A percentile compares a stretch with the other conserved stretches of the same genome.
These are phyloP conservation scores for Botrytis cinerea DNA, from an alignment of 2,329 filamentous ascomycete species.

Conservation along the genomic window DNA sequence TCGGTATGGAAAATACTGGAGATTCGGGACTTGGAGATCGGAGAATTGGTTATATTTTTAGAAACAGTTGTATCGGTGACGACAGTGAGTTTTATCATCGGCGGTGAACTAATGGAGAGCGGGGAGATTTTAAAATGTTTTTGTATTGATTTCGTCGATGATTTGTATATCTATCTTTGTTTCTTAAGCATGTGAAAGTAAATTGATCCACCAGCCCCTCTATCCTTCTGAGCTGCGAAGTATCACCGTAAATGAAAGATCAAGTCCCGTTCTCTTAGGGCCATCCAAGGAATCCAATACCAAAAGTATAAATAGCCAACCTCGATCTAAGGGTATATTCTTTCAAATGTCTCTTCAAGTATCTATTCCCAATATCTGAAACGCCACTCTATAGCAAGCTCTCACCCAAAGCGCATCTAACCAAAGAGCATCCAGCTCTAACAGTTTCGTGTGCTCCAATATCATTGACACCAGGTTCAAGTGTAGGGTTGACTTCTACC, in stretches of 20 bases:
- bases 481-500: slow-evolving; percentile 77
- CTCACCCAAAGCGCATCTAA: slow-evolving; percentile 89
- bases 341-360: not conserved
- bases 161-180: slow-evolving; percentile 2
- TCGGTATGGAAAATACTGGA: not conserved
- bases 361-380: slow-evolving; percentile 1
- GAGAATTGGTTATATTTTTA: not conserved
- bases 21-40: not conserved
- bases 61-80: not conserved
- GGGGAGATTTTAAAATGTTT: not conserved
- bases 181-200: not conserved
- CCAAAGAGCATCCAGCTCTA: slow-evolving; percentile 84
- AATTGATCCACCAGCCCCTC: not conserved
- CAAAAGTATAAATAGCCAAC: not conserved
- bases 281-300: not conserved
- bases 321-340: slow-evolving; percentile 12
- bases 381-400: slow-evolving; percentile 65
- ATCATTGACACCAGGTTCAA: slow-evolving; percentile 58
- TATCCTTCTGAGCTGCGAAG: not conserved
- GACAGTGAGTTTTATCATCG: not conserved
- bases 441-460: slow-evolving; percentile 81
- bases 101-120: not conserved
- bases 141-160: slow-evolving; percentile 4
- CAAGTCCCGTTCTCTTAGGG: not conserved
- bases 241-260: slow-evolving; percentile 3